Conservation (phyloP, 2,329 filamentous ascomycete species). For the Colletotrichum lindemuthianum region DNA sequence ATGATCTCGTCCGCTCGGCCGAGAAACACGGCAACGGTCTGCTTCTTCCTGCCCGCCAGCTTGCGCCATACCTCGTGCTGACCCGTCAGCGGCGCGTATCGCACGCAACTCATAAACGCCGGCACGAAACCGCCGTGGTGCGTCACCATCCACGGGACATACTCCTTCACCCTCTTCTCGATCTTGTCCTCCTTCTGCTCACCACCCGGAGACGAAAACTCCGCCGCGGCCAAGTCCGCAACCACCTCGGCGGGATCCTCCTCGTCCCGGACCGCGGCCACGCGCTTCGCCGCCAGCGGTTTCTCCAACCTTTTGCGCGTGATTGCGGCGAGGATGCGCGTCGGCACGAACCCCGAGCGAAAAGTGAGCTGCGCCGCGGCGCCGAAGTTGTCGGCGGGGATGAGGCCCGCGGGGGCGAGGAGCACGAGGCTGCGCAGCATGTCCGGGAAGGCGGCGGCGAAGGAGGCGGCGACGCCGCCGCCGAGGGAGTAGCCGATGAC, state of each 20-base stretch:
- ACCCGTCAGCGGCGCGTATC: slow-evolving; percentile 62
- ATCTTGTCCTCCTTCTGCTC: slow-evolving; percentile 43
- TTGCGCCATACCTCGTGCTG: slow-evolving; percentile 62
- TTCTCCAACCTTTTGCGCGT: slow-evolving; percentile 59
- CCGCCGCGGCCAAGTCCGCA: slow-evolving; percentile 54
- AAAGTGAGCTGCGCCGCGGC: slow-evolving; percentile 61
- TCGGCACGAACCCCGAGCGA: slow-evolving; percentile 64
- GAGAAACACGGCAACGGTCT: slow-evolving; percentile 63
- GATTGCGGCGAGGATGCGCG: slow-evolving; percentile 58
- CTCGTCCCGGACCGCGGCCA: slow-evolving; percentile 35
- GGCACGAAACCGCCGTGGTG: slow-evolving; percentile 68
- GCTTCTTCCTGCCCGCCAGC: slow-evolving; percentile 53
- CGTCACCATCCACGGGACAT: slow-evolving; percentile 67
- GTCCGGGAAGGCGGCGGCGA: slow-evolving; percentile 77
- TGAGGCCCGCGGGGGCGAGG: slow-evolving; percentile 81
- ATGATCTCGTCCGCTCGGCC: slow-evolving; percentile 63
- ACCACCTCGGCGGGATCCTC: slow-evolving; percentile 42
- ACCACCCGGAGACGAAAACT: slow-evolving; percentile 47
- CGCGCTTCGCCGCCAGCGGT: slow-evolving; percentile 57
- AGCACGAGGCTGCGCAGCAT: slow-evolving; percentile 77
- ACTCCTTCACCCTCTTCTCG: slow-evolving; percentile 58
- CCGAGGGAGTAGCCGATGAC: slow-evolving; percentile 86
- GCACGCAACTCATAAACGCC: slow-evolving; percentile 68
- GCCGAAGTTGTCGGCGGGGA: slow-evolving; percentile 66
- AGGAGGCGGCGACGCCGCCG: slow-evolving; percentile 79